Evolutionary conservation across 352 stramenopile species (phyloP).

Genomic region (Saprolegnia parasitica): DNA sequence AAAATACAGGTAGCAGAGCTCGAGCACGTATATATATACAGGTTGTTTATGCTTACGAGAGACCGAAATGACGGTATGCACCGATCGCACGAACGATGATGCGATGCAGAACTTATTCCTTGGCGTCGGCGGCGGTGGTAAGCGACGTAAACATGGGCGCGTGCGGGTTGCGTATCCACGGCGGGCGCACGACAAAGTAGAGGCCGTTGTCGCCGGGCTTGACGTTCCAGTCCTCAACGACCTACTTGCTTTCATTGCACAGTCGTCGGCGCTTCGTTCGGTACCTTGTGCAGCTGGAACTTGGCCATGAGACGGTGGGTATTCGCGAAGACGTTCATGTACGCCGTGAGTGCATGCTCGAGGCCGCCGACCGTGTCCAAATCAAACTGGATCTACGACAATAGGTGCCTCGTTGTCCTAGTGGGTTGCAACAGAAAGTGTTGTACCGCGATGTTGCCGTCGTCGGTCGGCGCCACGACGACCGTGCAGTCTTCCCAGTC

Average conservation of each 20-base stretch:
- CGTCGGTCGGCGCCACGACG: slow-evolving; percentile 46
- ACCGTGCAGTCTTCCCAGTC: slow-evolving; percentile 65
- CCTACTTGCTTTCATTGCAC: slow-evolving; percentile 20
- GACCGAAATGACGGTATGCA: no score
- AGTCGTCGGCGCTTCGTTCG: background rate
- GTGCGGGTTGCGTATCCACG: slow-evolving; percentile 40
- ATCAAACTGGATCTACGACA: slow-evolving; percentile 26
- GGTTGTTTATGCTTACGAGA: no score
- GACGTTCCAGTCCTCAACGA: slow-evolving; percentile 74
- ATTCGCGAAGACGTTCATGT: slow-evolving; percentile 79
- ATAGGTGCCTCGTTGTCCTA: slow-evolving; percentile 42
- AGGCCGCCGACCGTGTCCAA: slow-evolving; percentile 25
- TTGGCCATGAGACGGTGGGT: slow-evolving; percentile 61
- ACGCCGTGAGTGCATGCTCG: slow-evolving; percentile 60
- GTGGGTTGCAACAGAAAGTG: slow-evolving; percentile 34
- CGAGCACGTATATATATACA: no score
- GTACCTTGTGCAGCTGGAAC: slow-evolving; percentile 59
- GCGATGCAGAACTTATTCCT: background rate
- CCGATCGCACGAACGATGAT: background rate
- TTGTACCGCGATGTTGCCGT: slow-evolving; percentile 60
- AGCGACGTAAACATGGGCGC: slow-evolving; percentile 1
- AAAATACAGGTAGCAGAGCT: no score
- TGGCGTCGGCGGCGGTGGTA: background rate
- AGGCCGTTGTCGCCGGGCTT: slow-evolving; percentile 55
- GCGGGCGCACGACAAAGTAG: slow-evolving; percentile 56